Conservation (phyloP, 352 stramenopile genomes). For the Pythium diclinum region DNA sequence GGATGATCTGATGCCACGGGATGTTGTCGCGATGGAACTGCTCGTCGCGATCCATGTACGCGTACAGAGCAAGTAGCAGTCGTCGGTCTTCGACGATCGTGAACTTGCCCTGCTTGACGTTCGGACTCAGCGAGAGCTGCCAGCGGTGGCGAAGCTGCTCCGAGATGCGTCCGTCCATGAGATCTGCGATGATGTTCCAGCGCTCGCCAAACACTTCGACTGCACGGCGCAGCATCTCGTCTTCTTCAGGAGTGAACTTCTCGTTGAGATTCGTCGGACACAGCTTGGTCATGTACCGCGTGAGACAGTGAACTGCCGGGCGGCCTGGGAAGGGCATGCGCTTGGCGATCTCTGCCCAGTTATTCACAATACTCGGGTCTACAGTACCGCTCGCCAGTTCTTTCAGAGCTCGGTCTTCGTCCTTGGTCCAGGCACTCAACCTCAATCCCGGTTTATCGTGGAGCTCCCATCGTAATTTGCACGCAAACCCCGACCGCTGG, state of each 20-base stretch:
- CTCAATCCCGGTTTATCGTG: conserved; percentile 56
- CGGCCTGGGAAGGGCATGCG: conserved; percentile 24
- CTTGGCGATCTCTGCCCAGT: conserved; percentile 28
- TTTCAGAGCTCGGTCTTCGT: conserved; percentile 23
- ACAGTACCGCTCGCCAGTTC: conserved; percentile 20
- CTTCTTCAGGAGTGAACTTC: conserved; percentile 32
- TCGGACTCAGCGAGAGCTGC: conserved; percentile 62
- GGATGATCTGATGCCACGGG: conserved; percentile 60
- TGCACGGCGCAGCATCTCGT: conserved; percentile 24
- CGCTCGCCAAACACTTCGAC: conserved; percentile 71
- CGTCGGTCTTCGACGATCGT: conserved; percentile 69
- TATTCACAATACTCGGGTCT: conserved; percentile 21
- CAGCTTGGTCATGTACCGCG: conserved; percentile 31
- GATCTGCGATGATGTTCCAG: conserved; percentile 74
- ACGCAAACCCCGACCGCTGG: conserved; percentile 62
- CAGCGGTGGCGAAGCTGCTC: conserved; percentile 78
- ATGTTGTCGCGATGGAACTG: conserved; percentile 49
- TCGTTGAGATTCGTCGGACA: conserved; percentile 26
- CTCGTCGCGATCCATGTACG: conserved; percentile 40
- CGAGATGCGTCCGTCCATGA: conserved; percentile 65
- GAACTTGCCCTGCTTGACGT: conserved; percentile 69
- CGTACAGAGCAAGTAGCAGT: conserved; percentile 52
- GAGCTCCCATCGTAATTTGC: conserved; percentile 72
- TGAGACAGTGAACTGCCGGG: conserved; percentile 31
- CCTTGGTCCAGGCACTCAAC: conserved; percentile 28